Base-by-base conservation (phyloP, 306 rosid species). In the Gillenia trifoliata region DNA sequence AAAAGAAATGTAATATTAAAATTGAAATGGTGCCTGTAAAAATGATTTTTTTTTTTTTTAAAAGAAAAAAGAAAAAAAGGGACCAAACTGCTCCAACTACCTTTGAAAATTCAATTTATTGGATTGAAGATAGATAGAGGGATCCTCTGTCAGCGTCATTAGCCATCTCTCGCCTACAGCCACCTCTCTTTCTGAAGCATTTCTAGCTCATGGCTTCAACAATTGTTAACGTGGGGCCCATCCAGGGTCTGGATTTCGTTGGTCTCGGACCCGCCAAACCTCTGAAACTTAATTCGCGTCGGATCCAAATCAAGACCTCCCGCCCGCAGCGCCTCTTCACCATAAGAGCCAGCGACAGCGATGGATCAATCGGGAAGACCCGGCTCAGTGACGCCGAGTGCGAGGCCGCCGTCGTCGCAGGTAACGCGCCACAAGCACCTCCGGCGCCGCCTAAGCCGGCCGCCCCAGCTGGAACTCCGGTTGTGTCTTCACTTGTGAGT, bases 381-480 rank as follows among this genome's bases (percentile, higher is more conserved):
- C 83, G 88, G 22, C 40, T 82, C 68, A 85, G 84, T 68, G 95
- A 94, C 38, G 88, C 90, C 0, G 91, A 94, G 19, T 91, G 92
- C 28, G 97, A 94, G 68, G 98, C 98, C n/a, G 90, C 93, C 20
- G 88, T 91, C 4, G 95, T 86, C 29, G 86, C 93, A 1, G 98
- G 98, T 25, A 89, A 85, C 7, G 78, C 82, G 0, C 98, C 96
- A 0, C 85, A 79, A n/a, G 91, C 97, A 3, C 98, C 97, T 55
- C 93, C 97, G 0, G 88, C 84, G 55, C 96, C 96, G n/a, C 93
- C 88, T 4, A 94, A 68, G 69, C 88, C 96, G 0, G 91, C 85
- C 8, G 69, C 89, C 26, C 97, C 98, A 0, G 83, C 81, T 9
- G 98, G 98, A 72, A 94, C 98, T 3, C 98, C 98, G 1, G 93